Evolutionary conservation across 495 filamentous ascomycete species (phyloP), one percentile per base, ranked within the genome.

Genomic region (Hypoxylon perforatum): DNA sequence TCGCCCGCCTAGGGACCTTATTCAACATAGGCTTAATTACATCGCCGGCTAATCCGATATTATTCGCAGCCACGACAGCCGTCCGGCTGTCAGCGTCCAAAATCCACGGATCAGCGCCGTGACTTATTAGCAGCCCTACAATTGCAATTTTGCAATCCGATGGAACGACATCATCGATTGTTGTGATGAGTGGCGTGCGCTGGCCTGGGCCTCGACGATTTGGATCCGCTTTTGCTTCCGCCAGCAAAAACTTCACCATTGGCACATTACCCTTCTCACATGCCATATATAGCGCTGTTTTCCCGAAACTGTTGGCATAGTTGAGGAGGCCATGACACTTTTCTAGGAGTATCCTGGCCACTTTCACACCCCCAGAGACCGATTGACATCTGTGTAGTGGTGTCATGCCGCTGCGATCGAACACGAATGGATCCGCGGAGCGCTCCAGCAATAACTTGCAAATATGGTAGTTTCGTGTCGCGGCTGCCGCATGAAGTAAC

Each of bases 391-490:
- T 56, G 47, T 74, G 71, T 5, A 74, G 41, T 9, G 68, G 64
- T 12, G 71, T 69, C 67, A 69, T 74, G n/a, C 75, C 77, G 38
- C 78, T 67, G 33, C 77, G 67, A 63, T 80, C 82, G 39, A 82
- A 71, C 22, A 68, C 72, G 49, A 73, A 70, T 53, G 82, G 75
- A 74, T 83, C 75, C 12, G 77, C 77, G 1, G 44, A 33, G 30
- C 77, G 64, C 76, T 84, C 79, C 28, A 78, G 58, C 0, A 80
- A 74, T 46, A 84, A 76, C 64, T 80, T 76, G 25, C 82, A 64
- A 1, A 67, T 14, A n/a, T 71, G 9, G 15, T 53, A 56, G 22
- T 69, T 61, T 2, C 69, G 65, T 15, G 49, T 67, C 1, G 44
- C 54, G 15, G 65, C 63, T 35, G 71, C 71, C 14, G 38, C 33